phyloP scores from a whole-genome alignment of 2,329 filamentous ascomycete genomes.

The Penicillium sumatraense region DNA sequence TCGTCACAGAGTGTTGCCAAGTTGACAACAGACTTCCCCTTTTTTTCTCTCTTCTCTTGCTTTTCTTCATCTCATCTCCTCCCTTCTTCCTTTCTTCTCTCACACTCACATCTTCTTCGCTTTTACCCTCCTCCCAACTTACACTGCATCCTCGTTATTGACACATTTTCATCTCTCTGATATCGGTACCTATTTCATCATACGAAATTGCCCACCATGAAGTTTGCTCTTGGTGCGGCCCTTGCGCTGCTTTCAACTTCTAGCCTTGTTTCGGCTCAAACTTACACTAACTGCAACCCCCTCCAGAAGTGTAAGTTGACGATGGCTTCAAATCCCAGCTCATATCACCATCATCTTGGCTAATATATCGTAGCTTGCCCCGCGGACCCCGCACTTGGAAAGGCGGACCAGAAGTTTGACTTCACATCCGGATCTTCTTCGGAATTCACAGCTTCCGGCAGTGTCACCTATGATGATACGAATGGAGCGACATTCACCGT shows the following conservation, averaged over 20 bases:
- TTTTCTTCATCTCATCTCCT: neutral
- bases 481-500: conserved; percentile 85
- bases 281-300: conserved; percentile 51
- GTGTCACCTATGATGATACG: conserved; percentile 69
- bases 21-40: conserved; percentile 2
- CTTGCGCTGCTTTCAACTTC: conserved; percentile 34
- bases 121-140: neutral
- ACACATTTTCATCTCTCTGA: neutral
- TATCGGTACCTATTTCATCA: conserved; percentile 6
- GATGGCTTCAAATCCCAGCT: no score
- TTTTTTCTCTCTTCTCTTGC: conserved; percentile 8
- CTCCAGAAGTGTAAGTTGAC: conserved; percentile 40
- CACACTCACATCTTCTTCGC: neutral
- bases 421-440: conserved; percentile 78
- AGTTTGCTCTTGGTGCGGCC: conserved; percentile 31
- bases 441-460: conserved; percentile 73
- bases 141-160: neutral
- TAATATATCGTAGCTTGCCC: conserved; percentile 62
- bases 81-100: conserved; percentile 11
- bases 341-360: neutral
- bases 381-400: conserved; percentile 78
- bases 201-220: conserved; percentile 34
- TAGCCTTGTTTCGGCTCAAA: conserved; percentile 43
- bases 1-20: neutral
- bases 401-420: conserved; percentile 75